These are phyloP conservation scores for Colletotrichum euphorbiae DNA, from an alignment of 2,329 filamentous ascomycete genomes.

Conservation along the genomic window DNA sequence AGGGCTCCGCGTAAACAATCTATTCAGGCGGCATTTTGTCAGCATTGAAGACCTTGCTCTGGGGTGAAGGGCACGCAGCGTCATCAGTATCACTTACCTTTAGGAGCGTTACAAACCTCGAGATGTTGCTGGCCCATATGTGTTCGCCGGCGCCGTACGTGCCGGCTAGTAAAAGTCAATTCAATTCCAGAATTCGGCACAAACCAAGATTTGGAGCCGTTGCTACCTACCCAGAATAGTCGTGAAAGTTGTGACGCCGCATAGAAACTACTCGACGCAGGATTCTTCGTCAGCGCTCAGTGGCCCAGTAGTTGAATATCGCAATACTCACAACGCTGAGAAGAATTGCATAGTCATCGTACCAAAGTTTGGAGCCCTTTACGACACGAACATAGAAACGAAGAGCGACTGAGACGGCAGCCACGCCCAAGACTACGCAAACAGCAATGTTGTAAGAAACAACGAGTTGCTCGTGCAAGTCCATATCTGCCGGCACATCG, in stretches of 20 bases:
- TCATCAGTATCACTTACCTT: background rate
- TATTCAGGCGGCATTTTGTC: background rate
- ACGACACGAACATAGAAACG: conserved; percentile 15
- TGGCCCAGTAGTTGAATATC: background rate
- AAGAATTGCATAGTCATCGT: conserved; percentile 18
- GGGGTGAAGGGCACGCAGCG: no score
- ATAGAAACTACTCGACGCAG: background rate
- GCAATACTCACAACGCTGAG: conserved; percentile 8
- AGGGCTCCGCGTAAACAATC: conserved; percentile 35
- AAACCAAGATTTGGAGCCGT: no score
- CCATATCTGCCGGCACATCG: background rate
- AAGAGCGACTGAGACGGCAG: conserved; percentile 15
- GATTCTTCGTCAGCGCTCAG: no score
- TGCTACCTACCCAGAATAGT: conserved; percentile 1
- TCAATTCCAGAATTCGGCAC: fast-evolving
- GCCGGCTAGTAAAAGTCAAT: background rate
- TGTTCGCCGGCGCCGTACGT: background rate
- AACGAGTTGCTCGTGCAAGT: background rate
- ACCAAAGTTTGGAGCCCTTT: conserved; percentile 8
- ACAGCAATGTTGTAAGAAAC: background rate
- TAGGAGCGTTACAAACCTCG: background rate
- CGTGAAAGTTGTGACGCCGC: conserved; percentile 1
- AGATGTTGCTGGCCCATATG: background rate
- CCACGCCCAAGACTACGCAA: conserved; percentile 7
- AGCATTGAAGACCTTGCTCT: background rate